Percentiles rank a stretch among this genome's conserved stretches.
Conservation (phyloP, 257 asterid species). For the Penstemon newberryi region DNA sequence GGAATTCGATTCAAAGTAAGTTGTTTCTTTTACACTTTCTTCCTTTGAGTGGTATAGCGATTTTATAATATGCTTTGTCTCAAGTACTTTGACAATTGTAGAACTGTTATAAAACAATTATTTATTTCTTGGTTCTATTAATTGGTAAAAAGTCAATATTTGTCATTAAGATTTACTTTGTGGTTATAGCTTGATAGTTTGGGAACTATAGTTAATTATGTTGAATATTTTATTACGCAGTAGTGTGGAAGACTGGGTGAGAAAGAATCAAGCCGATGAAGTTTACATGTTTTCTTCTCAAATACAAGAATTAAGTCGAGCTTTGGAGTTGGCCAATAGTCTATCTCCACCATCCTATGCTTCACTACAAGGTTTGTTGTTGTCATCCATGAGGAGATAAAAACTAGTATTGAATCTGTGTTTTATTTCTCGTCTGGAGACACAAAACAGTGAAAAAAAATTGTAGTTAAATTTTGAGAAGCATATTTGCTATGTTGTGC, state of each 20-base stretch:
- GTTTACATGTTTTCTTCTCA: constrained; percentile 82
- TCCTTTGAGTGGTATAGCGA: neutral
- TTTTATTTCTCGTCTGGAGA: constrained; percentile 1
- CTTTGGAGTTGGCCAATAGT: constrained; percentile 53
- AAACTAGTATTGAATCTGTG: neutral
- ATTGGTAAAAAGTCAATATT: neutral
- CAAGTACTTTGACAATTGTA: neutral
- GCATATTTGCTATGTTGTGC: neutral
- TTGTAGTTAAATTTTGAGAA: neutral
- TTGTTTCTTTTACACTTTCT: constrained; percentile 9
- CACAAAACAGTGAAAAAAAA: neutral
- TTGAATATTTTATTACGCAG: constrained; percentile 33
- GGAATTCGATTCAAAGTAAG: constrained; percentile 59
- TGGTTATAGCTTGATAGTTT: constrained; percentile 19
- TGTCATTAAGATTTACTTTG: neutral
- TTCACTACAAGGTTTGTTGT: constrained; percentile 55
- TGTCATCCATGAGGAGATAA: constrained; percentile 71
- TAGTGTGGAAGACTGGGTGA: constrained; percentile 57
- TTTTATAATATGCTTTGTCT: no score
- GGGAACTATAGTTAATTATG: neutral
- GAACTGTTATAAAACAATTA: no score
- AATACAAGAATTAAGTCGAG: constrained; percentile 50
- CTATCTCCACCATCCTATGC: constrained; percentile 63
- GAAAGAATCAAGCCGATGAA: constrained; percentile 76
- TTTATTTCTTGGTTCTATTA: neutral